Percentiles rank a stretch among this genome's conserved stretches.
Conservation (phyloP, 345 rosid species). For the Carallia pectinifolia region DNA sequence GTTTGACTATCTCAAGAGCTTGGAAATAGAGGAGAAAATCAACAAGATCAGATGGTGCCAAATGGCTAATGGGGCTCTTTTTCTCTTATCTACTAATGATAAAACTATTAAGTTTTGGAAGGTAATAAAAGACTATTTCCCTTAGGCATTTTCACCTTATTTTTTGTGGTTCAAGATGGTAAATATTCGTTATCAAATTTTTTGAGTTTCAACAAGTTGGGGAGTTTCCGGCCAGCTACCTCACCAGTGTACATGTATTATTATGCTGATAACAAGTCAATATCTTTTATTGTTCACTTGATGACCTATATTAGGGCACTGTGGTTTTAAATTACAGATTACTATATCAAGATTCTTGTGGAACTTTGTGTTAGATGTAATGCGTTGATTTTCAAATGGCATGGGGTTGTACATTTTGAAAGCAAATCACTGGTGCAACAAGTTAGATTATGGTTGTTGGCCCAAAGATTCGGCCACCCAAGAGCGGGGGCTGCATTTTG, state of each 20-base stretch:
- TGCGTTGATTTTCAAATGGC: neutral
- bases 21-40: slow-evolving; percentile 98
- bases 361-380: neutral
- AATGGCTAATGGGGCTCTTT: slow-evolving; percentile 72
- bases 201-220: neutral
- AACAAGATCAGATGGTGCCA: slow-evolving; percentile 97
- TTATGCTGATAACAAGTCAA: neutral
- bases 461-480: too few species aligned
- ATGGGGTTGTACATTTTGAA: neutral
- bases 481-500: too few species aligned
- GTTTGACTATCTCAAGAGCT: slow-evolving; percentile 97
- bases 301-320: too few species aligned
- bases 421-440: neutral
- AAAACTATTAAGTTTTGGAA: slow-evolving; percentile 90
- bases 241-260: neutral
- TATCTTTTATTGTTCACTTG: neutral
- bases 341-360: neutral
- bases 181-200: too few species aligned
- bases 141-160: too few species aligned
- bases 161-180: too few species aligned
- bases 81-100: slow-evolving; percentile 87
- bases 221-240: neutral
- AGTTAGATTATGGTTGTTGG: neutral
- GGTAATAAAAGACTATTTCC: slow-evolving; percentile 39
- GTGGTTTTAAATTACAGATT: too few species aligned